Conservation (phyloP, 495 filamentous ascomycete genomes). For the Aspergillus avenaceus region DNA sequence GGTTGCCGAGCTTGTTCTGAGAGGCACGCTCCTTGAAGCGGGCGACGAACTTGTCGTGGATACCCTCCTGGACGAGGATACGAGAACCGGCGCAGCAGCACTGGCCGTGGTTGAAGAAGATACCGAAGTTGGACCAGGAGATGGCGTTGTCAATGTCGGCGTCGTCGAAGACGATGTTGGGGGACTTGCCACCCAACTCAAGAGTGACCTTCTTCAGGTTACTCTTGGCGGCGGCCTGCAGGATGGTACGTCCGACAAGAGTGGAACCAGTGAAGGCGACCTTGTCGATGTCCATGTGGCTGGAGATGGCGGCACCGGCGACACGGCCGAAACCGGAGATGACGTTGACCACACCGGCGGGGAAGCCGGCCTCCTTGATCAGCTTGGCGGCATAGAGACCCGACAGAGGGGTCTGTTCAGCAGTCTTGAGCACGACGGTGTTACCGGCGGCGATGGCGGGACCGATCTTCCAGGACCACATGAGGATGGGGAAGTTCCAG, state of each 20-base stretch:
- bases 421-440: conserved; percentile 86
- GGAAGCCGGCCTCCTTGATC: conserved; percentile 94
- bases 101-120: conserved; percentile 99
- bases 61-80: conserved; percentile 90
- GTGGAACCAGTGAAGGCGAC: conserved; percentile 97
- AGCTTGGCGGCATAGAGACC: conserved; percentile 75
- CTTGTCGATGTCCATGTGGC: conserved; percentile 98
- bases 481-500: conserved; percentile 95
- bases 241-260: conserved; percentile 81
- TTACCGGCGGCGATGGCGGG: conserved; percentile 90
- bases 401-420: conserved; percentile 94
- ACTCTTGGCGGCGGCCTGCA: conserved; percentile 91
- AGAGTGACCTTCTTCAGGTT: conserved; percentile 99
- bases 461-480: conserved; percentile 98
- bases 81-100: conserved; percentile 97
- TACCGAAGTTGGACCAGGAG: conserved; percentile 97
- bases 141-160: conserved; percentile 95
- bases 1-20: conserved; percentile 87
- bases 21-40: conserved; percentile 82
- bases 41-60: conserved; percentile 91
- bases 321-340: conserved; percentile 87
- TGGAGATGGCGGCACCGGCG: conserved; percentile 86
- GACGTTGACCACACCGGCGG: conserved; percentile 91
- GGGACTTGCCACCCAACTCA: conserved; percentile 96
- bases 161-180: conserved; percentile 96